Base-by-base conservation (phyloP, 148 eudicot genomes). In the Vaccinium macrocarpon region DNA sequence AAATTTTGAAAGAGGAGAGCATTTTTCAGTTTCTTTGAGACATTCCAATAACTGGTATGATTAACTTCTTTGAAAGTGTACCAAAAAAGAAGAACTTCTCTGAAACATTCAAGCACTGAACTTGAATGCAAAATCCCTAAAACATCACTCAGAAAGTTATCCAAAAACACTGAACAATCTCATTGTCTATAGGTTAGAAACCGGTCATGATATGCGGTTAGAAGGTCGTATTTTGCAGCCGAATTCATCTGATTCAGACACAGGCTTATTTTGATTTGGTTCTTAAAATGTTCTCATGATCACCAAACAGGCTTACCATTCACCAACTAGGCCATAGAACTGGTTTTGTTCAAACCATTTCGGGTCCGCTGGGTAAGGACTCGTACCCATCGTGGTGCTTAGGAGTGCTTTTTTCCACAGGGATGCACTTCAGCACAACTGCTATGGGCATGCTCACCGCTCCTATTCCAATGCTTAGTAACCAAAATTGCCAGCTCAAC, bases 401-500 rank as follows among this genome's bases (percentile, higher is more conserved):
- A 81, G 86, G 42, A 61, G 85, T 12, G 13, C 3, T 56, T 70
- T 35, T 82, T 52, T 88, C 89, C 27, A 95, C 94, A 49, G 99
- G 98, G 80, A 97, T 95, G 90, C 88, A 95, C 91, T 97, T 97
- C 78, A 97, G 77, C 81, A 95, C 87, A 83, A 90, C 96, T 10
- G 94, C 90, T 77, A 97, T 70, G 18, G 94, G 96, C 93, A 97
- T 78, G 89, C 97, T 88, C 16, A 93, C 83, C 14, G 95, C 87
- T 55, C 98, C 99, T 0, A 97, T 83, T 57, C 82, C 49, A 46
- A 97, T 64, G 87, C 98, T 93, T 82, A 92, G 90, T 74, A 91
- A 61, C 99, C 98, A 97, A 49, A 93, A 90, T 53, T 94, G 90
- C 98, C 98, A 95, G 88, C 91, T 90, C 82, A 97, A 87, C 18